A percentile compares a stretch with the other conserved stretches of the same genome.
Evolutionary conservation across 805 yeast genomes (phyloP).

Genomic region (Spathaspora arborariae): DNA sequence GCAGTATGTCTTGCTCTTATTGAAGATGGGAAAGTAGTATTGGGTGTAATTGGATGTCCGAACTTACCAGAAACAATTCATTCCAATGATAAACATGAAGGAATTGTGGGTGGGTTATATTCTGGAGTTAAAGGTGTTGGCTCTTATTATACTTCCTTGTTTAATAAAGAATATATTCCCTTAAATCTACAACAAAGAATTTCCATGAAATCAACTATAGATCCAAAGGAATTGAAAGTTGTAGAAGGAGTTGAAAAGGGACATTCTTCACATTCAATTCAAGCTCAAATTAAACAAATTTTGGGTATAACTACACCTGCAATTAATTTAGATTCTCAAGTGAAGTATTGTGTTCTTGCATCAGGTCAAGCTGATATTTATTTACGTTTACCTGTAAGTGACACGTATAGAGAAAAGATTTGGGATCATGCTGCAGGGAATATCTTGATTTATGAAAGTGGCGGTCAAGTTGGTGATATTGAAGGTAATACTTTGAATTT

Average conservation of each 20-base stretch:
- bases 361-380: slow-evolving; percentile 92
- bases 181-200: slow-evolving; percentile 36
- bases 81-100: slow-evolving; percentile 31
- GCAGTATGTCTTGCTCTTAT: slow-evolving; percentile 93
- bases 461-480: slow-evolving; percentile 87
- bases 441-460: slow-evolving; percentile 80
- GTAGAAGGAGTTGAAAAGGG: slow-evolving; percentile 95
- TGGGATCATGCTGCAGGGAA: slow-evolving; percentile 99
- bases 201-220: slow-evolving; percentile 46
- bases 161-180: slow-evolving; percentile 32
- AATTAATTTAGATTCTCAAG: slow-evolving; percentile 91
- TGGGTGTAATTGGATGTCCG: slow-evolving; percentile 97
- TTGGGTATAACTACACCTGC: slow-evolving; percentile 56
- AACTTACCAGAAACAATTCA: slow-evolving; percentile 60
- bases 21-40: slow-evolving; percentile 76
- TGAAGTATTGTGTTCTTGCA: slow-evolving; percentile 87
- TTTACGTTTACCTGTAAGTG: slow-evolving; percentile 76
- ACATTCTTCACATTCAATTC: slow-evolving; percentile 89
- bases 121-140: slow-evolving; percentile 69
- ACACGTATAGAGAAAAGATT: slow-evolving; percentile 82
- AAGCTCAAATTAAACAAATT: slow-evolving; percentile 62
- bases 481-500: slow-evolving; percentile 72
- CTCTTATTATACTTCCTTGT: slow-evolving; percentile 50
- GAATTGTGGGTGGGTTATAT: slow-evolving; percentile 63
- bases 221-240: slow-evolving; percentile 54